Evolutionary conservation across 371 early-diverging fungal genomes (phyloP).

Genomic region (Rhizopus stolonifer): DNA sequence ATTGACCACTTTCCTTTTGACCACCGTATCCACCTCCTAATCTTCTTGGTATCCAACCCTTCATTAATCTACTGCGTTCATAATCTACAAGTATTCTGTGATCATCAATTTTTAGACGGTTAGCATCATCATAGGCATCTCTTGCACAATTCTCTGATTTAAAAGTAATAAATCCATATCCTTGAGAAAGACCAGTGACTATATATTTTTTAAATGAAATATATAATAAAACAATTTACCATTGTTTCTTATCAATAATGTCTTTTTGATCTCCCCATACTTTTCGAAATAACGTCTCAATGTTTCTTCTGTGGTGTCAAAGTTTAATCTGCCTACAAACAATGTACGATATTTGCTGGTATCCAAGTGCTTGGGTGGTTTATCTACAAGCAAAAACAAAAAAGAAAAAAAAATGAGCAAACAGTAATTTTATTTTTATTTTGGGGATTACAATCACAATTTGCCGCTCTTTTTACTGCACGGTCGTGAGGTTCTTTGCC

Average conservation of each 20-base stretch:
- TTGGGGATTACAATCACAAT: conserved; percentile 5
- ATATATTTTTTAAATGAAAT: no score
- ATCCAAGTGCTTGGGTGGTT: conserved; percentile 29
- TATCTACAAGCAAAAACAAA: no score
- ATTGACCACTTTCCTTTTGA: conserved; percentile 60
- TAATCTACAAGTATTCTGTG: conserved; percentile 58
- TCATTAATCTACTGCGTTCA: conserved; percentile 55
- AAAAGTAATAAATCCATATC: conserved; percentile 61
- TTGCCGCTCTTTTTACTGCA: conserved; percentile 48
- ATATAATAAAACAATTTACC: conserved; percentile 31
- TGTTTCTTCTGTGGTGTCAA: conserved; percentile 34
- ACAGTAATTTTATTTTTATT: no score
- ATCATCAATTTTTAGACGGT: conserved; percentile 39
- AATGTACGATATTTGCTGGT: conserved; percentile 51
- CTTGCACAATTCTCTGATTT: conserved; percentile 26
- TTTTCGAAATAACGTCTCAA: conserved; percentile 32
- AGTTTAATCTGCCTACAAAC: conserved; percentile 50
- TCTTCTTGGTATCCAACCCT: conserved; percentile 61
- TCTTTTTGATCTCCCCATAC: conserved; percentile 34
- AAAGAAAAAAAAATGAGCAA: no score
- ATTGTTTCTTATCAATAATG: conserved; percentile 34
- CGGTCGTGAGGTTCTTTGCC: conserved; percentile 52
- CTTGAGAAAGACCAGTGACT: conserved; percentile 59
- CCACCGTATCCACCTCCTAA: conserved; percentile 67
- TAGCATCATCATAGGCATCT: conserved; percentile 44